Base-by-base conservation (phyloP, 768 basidiomycete genomes). In the Kwoniella sp. region DNA sequence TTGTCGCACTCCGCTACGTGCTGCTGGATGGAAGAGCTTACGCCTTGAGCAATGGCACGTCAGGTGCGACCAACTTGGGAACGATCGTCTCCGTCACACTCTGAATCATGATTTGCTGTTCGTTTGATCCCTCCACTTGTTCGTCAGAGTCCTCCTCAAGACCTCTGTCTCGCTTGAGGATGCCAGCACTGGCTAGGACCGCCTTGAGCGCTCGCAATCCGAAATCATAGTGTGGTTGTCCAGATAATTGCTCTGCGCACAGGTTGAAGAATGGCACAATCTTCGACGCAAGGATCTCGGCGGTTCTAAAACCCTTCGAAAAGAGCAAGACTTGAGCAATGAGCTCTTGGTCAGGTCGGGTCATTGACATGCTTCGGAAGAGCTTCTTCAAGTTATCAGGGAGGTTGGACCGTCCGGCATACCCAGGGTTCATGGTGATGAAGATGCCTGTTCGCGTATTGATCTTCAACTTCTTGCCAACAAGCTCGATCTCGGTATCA, bases 241-340 rank as follows among this genome's bases (percentile, higher is more conserved):
- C 84, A 0, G 95, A 98, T 19, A 98, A 81, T 62, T 98, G 93
- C 65, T 98, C 95, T 55, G 91, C 86, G 60, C 95, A 99, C 49
- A 99, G 85, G 73, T 93, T 93, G 81, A 99, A 99, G 80, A 99
- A 98, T 0, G 95, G 95, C 10, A 99, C 95, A 53, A 98, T 88
- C 76, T 98, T 98, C 49, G 89, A 89, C 1, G 95, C 95, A n/a
- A 99, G 81, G 0, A 84, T 86, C 75, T 99, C 95, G 6, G 95
- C 95, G 11, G 91, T 91, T 32, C 95, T 84, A 83, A 98, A 99
- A 57, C 95, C 95, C 78, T 98, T 95, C 17, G 95, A 98, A 79
- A 98, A 98, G 39, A 99, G 78, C 88, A 98, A 91, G 72, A 99
- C 95, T 76, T 99, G 95, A 3, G 95, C 95, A 66, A 99, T 99